Base-by-base conservation (phyloP, 805 yeast species). In the Monosporozyma aerobia region DNA sequence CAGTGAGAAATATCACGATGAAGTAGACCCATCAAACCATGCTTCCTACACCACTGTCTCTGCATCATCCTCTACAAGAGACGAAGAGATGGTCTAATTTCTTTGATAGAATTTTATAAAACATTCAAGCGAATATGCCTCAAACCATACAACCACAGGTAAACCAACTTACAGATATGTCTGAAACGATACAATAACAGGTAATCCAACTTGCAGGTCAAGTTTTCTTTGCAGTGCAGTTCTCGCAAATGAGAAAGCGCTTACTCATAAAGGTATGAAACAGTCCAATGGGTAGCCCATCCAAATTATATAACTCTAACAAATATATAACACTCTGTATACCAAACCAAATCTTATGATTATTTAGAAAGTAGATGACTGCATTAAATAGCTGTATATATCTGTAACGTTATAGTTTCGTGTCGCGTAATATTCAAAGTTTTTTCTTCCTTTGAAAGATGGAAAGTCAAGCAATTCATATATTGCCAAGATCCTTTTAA, bases 1-100 rank as follows among this genome's bases (percentile, higher is more conserved):
- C 56, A 72, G 82, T 60, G 96, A 87, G 73, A 80, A 79, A 67
- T 81, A 82, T 64, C 96, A 89, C 67, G 96, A 83, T 66, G 96
- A 89, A 74, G 70, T 83, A 60, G 80, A 81, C 56, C 73, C 75
- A 47, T 75, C 70, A 3, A 49, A 49, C n/a, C 48, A 45, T 13
- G 54, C 51, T 4, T 25, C 32, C 27, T 37, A 37, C 19, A 27
- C 47, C 5, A 44, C 44, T 23, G 43, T 33, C 39, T 50, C 49
- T 29, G 32, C 44, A 7, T 19, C 43, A 14, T 27, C 33, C 14
- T 47, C 50, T 0, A 35, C 43, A 27, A 47, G 50, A 27, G 50
- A 19, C 19, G 19, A 47, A 32, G 45, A 48, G 27, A 23, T n/a
- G 6, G 50, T 48, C 10, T 47, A 35, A 35, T 23, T 5, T 4